Conservation (phyloP, 331 rosid genomes). For the Spiraea crenata region DNA sequence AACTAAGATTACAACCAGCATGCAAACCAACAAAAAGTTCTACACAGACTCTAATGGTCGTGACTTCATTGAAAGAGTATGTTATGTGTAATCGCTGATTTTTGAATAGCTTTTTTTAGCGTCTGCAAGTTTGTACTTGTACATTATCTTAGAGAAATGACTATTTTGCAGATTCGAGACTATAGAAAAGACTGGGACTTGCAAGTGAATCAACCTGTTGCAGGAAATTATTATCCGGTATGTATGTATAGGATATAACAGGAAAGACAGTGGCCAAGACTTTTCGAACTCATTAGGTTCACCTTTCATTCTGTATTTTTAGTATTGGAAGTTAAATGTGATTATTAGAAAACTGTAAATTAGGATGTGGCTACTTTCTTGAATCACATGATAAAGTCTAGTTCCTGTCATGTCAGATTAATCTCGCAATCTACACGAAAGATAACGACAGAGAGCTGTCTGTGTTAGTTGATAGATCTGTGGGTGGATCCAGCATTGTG, state of each 20-base stretch:
- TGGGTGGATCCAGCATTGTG: conserved; percentile 79
- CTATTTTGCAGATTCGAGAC: conserved; percentile 57
- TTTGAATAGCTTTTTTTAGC: not conserved
- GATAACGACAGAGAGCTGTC: conserved; percentile 66
- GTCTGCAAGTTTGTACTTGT: not conserved
- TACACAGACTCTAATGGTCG: conserved; percentile 88
- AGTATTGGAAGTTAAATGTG: not conserved
- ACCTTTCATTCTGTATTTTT: not conserved
- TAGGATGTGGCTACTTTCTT: conserved; percentile 2
- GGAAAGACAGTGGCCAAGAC: not conserved
- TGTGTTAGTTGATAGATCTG: conserved; percentile 73
- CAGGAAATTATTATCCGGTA: conserved; percentile 92
- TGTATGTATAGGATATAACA: conserved; percentile 10
- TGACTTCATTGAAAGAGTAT: conserved; percentile 71
- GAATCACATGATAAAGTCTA: not conserved
- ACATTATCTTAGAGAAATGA: not conserved
- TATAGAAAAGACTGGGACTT: conserved; percentile 71
- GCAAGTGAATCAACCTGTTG: conserved; percentile 73
- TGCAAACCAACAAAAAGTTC: conserved; percentile 60
- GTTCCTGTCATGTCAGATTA: conserved; percentile 53
- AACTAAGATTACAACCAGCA: conserved; percentile 56
- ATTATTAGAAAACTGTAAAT: not conserved
- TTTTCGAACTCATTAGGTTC: not conserved
- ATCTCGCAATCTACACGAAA: conserved; percentile 71
- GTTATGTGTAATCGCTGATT: conserved; percentile 5